Evolutionary conservation across 2,329 filamentous ascomycete genomes (phyloP), one percentile per base, ranked within the genome.

Genomic region (Aureobasidium sp.): DNA sequence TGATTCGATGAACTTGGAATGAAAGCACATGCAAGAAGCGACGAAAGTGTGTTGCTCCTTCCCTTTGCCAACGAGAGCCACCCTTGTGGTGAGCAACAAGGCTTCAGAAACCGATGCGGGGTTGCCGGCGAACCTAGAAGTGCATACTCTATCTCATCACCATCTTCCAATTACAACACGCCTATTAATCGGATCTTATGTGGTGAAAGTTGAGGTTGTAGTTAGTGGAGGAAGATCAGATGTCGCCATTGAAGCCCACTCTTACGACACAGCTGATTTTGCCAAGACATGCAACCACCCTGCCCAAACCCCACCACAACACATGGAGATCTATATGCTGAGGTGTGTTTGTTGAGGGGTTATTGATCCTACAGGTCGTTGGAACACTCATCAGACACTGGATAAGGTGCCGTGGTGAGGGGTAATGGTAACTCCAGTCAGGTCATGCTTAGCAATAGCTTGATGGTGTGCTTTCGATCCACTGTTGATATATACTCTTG

Each of bases 191-290:
- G 11, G 3, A 16, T 11, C 14, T 14, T 6, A 16, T 29, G 14
- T 44, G 14, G 14, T 27, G 6, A 36, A 58, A 34, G 30, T 47
- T 32, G 41, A 16, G 10, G 42, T 21, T 6, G 32, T 48, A 21
- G 9, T 48, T 37, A 30, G 32, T 59, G 55, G 34, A 21, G 21
- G 55, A 25, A 59, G 57, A 60, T 60, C 45, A 21, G 11, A 60
- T 60, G 57, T 60, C 57, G 57, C 45, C 34, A 60, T 60, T 10
- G 44, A 60, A 48, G 57, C 57, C 44, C 7, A n/a, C 36, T 60
- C 44, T 60, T 37, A 50, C 57, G 57, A 41, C 44, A 60, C 45
- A 41, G 42, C 45, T 48, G 32, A 21, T 42, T 41, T 60, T 32
- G 36, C 45, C 44, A 60, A 49, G 42, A 60, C 32, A 39, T 59